Conservation (phyloP, 768 basidiomycete genomes). For the Multifurca ochricompacta region DNA sequence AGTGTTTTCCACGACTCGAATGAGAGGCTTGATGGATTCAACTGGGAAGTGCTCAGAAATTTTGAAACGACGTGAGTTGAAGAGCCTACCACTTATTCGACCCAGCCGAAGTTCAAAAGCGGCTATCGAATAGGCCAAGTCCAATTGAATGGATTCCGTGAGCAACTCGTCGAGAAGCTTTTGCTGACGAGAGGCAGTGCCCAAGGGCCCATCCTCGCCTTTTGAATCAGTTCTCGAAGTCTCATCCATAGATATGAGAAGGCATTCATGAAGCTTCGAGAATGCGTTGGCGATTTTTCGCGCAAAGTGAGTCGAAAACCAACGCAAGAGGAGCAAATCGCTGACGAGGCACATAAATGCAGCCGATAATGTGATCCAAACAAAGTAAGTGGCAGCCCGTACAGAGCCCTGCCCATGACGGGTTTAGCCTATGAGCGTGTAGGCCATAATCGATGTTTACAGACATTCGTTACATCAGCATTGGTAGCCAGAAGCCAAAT, state of each 20-base stretch:
- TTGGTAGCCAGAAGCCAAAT: slow-evolving; percentile 39
- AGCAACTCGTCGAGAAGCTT: slow-evolving; percentile 25
- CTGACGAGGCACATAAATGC: slow-evolving; percentile 32
- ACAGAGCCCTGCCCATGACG: slow-evolving; percentile 22
- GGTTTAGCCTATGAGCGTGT: background rate
- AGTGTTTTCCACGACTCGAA: slow-evolving; percentile 37
- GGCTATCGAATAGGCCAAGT: slow-evolving; percentile 37
- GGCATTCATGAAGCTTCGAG: slow-evolving; percentile 29
- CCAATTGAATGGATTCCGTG: slow-evolving; percentile 32
- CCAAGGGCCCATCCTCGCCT: slow-evolving; percentile 13
- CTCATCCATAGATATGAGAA: slow-evolving; percentile 28
- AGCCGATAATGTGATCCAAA: slow-evolving; percentile 37
- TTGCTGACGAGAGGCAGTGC: slow-evolving; percentile 22
- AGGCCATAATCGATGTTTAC: slow-evolving; percentile 1
- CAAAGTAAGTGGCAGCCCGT: slow-evolving; percentile 28
- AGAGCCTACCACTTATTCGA: slow-evolving; percentile 33
- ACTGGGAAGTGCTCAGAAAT: slow-evolving; percentile 26
- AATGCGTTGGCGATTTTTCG: slow-evolving; percentile 32
- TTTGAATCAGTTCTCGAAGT: slow-evolving; percentile 21
- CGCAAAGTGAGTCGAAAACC: slow-evolving; percentile 40
- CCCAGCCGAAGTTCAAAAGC: slow-evolving; percentile 40
- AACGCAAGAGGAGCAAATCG: slow-evolving; percentile 33
- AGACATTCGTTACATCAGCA: slow-evolving; percentile 29
- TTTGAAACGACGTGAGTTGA: background rate
- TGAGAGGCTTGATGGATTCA: slow-evolving; percentile 36